A percentile compares a stretch with the other conserved stretches of the same genome.
Conservation (phyloP, 306 rosid genomes). For the Ammopiptanthus mongolicus region DNA sequence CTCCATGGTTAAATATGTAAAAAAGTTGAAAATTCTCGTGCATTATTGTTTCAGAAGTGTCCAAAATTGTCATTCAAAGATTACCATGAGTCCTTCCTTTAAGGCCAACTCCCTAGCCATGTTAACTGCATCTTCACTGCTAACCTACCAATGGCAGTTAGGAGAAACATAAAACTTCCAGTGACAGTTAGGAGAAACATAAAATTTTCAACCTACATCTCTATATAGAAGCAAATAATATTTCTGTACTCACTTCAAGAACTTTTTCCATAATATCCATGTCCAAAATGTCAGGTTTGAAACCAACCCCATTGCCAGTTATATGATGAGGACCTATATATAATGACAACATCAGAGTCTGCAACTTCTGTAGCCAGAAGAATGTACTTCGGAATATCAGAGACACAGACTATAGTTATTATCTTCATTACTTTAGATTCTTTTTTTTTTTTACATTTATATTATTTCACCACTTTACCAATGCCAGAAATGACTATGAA, state of each 20-base stretch:
- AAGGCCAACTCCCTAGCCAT: constrained; percentile 91
- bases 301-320: constrained; percentile 90
- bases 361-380: not conserved
- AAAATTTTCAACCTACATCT: not conserved
- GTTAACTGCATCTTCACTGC: constrained; percentile 83
- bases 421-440: not conserved
- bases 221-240: not conserved
- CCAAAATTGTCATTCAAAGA: not conserved
- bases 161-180: constrained; percentile 22
- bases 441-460: not conserved
- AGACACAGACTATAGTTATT: not conserved
- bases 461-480: not conserved
- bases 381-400: not conserved
- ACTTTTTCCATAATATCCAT: constrained; percentile 92
- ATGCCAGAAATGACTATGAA: not conserved
- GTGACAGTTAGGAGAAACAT: constrained; percentile 14
- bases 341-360: constrained; percentile 7
- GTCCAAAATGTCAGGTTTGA: constrained; percentile 95
- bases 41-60: not conserved
- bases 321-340: constrained; percentile 80
- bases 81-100: constrained; percentile 94
- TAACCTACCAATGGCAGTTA: constrained; percentile 49
- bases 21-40: not conserved
- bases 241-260: constrained; percentile 62
- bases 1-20: no score